These are phyloP conservation scores for Crassisporium funariophilum DNA, from an alignment of 768 basidiomycete genomes.

Conservation along the genomic window DNA sequence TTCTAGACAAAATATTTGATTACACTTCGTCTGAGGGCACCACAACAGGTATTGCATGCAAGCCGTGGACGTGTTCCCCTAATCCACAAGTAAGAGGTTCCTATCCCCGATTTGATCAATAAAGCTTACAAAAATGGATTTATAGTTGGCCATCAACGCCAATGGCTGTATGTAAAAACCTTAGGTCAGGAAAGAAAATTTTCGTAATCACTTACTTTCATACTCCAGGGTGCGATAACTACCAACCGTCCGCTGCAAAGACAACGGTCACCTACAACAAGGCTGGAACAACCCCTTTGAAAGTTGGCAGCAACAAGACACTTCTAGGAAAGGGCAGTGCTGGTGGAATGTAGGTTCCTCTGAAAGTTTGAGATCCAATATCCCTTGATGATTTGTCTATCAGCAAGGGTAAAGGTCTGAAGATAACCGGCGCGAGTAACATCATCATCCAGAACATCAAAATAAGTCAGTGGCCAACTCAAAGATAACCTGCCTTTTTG, in stretches of 20 bases:
- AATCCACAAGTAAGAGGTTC: conserved; percentile 29
- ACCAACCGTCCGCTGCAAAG: conserved; percentile 18
- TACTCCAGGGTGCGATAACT: conserved; percentile 26
- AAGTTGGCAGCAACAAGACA: conserved; percentile 28
- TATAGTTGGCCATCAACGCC: conserved; percentile 10
- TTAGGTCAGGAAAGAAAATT: too few relatives aligned
- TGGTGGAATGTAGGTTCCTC: conserved; percentile 21
- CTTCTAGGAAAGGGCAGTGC: conserved; percentile 23
- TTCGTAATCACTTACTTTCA: too few relatives aligned
- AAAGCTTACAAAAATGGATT: too few relatives aligned
- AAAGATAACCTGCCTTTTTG: too few relatives aligned
- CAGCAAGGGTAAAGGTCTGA: conserved; percentile 19
- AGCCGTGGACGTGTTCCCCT: conserved; percentile 27
- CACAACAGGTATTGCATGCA: conserved; percentile 17
- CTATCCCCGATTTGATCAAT: too few relatives aligned
- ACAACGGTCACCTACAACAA: conserved; percentile 18
- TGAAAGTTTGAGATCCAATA: not conserved
- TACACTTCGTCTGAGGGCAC: conserved; percentile 25
- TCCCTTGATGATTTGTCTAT: too few relatives aligned
- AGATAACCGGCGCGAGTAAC: conserved; percentile 22
- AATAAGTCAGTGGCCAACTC: too few relatives aligned
- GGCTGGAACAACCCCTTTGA: conserved; percentile 22
- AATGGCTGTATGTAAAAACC: conserved; percentile 13
- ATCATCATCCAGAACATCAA: conserved; percentile 28
- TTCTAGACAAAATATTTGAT: conserved; percentile 22